Conservation (phyloP, 1,284 basidiomycete species). For the Austroboletus niveus region DNA sequence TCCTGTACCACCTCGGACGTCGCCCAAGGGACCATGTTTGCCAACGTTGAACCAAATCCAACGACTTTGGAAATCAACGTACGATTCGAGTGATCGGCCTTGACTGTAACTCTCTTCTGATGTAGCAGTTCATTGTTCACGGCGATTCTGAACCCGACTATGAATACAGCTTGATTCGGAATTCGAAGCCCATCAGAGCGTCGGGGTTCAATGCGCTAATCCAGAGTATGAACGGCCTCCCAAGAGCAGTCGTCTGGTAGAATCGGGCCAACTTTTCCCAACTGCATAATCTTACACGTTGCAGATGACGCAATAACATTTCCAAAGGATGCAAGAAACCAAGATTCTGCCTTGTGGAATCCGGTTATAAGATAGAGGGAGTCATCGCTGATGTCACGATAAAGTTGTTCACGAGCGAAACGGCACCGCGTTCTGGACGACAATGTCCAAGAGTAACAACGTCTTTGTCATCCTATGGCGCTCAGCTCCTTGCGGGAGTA, state of each 20-base stretch:
- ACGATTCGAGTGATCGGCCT: neutral
- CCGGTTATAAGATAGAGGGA: slow-evolving; percentile 7
- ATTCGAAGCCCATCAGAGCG: neutral
- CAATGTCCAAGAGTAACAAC: neutral
- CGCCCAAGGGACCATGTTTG: neutral
- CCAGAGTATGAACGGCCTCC: neutral
- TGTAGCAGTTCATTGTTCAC: neutral
- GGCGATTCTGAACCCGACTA: slow-evolving; percentile 8
- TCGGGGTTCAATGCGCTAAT: slow-evolving; percentile 2
- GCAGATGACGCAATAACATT: neutral
- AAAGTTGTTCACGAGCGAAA: neutral
- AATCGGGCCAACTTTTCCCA: neutral
- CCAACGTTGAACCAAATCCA: neutral
- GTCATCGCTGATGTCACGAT: neutral
- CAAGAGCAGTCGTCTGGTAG: neutral
- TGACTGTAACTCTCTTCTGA: neutral
- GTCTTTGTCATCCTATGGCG: neutral
- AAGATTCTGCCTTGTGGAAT: slow-evolving; percentile 6
- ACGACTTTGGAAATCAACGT: neutral
- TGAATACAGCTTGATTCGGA: slow-evolving; percentile 4
- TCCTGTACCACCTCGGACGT: neutral
- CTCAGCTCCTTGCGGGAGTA: slow-evolving; percentile 6
- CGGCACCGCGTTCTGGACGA: slow-evolving; percentile 4
- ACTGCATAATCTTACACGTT: neutral
- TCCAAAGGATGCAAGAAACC: slow-evolving; percentile 7